Percentiles rank a stretch among this genome's conserved stretches.
Conservation (phyloP, 306 rosid genomes). For the Quercus rubra region DNA sequence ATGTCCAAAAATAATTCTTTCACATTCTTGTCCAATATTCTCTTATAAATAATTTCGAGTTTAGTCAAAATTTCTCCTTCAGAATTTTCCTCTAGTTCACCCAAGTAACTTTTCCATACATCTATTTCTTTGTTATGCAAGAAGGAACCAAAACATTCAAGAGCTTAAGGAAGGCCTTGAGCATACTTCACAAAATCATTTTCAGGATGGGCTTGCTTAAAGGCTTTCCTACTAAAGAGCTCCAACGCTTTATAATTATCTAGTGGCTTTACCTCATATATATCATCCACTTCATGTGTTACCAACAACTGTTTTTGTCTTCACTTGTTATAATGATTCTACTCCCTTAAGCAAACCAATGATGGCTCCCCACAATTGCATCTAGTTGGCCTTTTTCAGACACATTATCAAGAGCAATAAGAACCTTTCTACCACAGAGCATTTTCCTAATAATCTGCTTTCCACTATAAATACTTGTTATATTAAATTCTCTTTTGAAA, state of each 20-base stretch:
- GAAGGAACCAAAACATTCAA: slow-evolving; percentile 18
- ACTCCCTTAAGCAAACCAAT: background rate
- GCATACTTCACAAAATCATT: slow-evolving; percentile 13
- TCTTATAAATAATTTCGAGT: slow-evolving; percentile 21
- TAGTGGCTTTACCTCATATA: slow-evolving; percentile 13
- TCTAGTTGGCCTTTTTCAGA: too few species aligned
- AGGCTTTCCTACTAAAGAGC: slow-evolving; percentile 20
- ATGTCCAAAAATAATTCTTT: slow-evolving; percentile 27
- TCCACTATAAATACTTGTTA: too few species aligned
- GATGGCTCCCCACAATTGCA: too few species aligned
- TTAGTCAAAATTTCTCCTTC: background rate
- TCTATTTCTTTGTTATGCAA: slow-evolving; percentile 4
- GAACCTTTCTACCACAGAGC: too few species aligned
- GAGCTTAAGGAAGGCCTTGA: slow-evolving; percentile 26
- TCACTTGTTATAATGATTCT: background rate
- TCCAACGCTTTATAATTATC: slow-evolving; percentile 6
- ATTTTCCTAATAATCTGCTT: too few species aligned
- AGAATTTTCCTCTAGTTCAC: background rate
- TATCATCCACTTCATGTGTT: background rate
- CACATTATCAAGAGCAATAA: too few species aligned
- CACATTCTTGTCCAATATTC: slow-evolving; percentile 6
- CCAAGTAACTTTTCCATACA: slow-evolving; percentile 19
- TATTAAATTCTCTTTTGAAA: too few species aligned
- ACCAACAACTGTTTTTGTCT: background rate
- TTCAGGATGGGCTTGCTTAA: background rate